Evolutionary conservation across 306 rosid genomes (phyloP).

Genomic region (Purshia tridentata): DNA sequence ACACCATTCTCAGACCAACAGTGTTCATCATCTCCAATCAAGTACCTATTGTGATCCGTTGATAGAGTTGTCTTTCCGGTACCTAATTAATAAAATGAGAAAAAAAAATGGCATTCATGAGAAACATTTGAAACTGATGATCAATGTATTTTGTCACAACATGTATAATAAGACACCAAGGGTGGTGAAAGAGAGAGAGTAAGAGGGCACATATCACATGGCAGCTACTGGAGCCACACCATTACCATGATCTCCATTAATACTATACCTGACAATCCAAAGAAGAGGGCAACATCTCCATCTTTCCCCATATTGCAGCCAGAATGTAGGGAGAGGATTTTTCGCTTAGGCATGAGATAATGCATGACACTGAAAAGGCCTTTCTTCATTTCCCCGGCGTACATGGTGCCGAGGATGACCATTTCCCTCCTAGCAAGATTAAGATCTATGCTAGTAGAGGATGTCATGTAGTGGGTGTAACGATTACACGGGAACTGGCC

Average conservation of each 20-base stretch:
- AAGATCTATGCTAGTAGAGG: slow-evolving; percentile 86
- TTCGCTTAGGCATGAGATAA: slow-evolving; percentile 85
- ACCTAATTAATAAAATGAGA: slow-evolving; percentile 12
- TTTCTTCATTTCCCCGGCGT: slow-evolving; percentile 97
- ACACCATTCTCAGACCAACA: slow-evolving; percentile 53
- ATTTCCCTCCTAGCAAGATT: slow-evolving; percentile 81
- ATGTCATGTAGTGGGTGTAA: slow-evolving; percentile 90
- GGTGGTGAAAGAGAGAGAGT: slow-evolving; percentile 25
- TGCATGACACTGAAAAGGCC: slow-evolving; percentile 92
- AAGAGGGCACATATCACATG: slow-evolving; percentile 18
- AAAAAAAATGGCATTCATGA: neutral
- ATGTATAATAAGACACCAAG: slow-evolving; percentile 13
- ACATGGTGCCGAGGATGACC: slow-evolving; percentile 96
- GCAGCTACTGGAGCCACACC: slow-evolving; percentile 23
- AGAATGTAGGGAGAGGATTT: slow-evolving; percentile 80
- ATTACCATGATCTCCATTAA: slow-evolving; percentile 4
- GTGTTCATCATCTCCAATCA: slow-evolving; percentile 59
- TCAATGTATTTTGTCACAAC: neutral
- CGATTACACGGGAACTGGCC: slow-evolving; percentile 94
- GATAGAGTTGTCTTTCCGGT: slow-evolving; percentile 54
- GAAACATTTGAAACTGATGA: neutral
- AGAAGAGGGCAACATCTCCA: slow-evolving; percentile 96
- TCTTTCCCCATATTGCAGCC: slow-evolving; percentile 85
- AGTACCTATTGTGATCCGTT: slow-evolving; percentile 50
- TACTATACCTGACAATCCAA: slow-evolving; percentile 89